Conservation (phyloP, 1,284 basidiomycete species). For the Trichosporon coremiiforme region DNA sequence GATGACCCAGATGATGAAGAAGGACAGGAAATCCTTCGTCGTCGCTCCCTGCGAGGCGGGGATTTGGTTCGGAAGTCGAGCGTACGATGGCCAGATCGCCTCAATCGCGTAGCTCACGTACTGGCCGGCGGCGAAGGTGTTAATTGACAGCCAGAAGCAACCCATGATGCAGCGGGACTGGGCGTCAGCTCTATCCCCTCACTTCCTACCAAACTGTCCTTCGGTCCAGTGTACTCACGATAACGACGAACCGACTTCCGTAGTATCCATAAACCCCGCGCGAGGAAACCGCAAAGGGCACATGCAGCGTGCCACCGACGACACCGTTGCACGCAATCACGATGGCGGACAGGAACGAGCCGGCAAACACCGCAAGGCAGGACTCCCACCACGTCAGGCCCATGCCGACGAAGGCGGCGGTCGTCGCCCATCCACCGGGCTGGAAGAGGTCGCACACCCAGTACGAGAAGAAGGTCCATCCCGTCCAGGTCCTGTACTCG, state of each 20-base stretch:
- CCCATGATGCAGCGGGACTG: conserved; percentile 59
- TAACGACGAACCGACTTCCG: conserved; percentile 58
- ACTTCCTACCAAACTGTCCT: too few species aligned
- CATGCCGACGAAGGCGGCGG: conserved; percentile 41
- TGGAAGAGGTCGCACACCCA: conserved; percentile 51
- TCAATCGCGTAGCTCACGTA: conserved; percentile 35
- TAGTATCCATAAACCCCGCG: conserved; percentile 75
- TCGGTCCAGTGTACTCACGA: conserved; percentile 59
- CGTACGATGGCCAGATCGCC: conserved; percentile 39
- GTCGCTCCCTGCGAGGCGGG: conserved; percentile 34
- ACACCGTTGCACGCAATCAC: conserved; percentile 61
- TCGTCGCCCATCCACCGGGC: conserved; percentile 42
- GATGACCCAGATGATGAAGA: conserved; percentile 69
- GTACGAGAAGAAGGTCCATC: conserved; percentile 45
- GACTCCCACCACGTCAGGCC: conserved; percentile 49
- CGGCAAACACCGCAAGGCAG: conserved; percentile 30
- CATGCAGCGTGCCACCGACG: conserved; percentile 66
- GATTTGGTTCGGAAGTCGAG: conserved; percentile 30
- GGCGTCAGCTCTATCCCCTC: background rate
- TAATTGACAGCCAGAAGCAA: conserved; percentile 72
- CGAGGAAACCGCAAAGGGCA: conserved; percentile 69
- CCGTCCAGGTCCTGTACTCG: conserved; percentile 46
- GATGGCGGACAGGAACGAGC: conserved; percentile 21
- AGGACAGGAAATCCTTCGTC: conserved; percentile 62
- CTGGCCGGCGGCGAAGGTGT: conserved; percentile 58